phyloP scores from a whole-genome alignment of 768 basidiomycete species.

The Hebeloma cylindrosporum region DNA sequence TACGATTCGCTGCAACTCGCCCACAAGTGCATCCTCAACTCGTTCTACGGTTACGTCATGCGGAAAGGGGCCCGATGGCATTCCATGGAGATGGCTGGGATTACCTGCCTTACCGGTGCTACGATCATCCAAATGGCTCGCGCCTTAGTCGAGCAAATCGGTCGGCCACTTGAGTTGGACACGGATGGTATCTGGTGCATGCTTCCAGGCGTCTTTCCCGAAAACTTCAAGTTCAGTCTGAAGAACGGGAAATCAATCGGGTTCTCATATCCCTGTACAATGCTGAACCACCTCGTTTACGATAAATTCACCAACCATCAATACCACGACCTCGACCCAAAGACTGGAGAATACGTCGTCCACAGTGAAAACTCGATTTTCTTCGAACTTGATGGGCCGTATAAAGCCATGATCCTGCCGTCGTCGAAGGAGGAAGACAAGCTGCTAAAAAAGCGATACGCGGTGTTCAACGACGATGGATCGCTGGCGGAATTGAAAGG shows the following conservation, averaged over 20 bases:
- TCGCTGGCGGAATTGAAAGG: constrained; percentile 98
- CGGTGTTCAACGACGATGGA: constrained; percentile 98
- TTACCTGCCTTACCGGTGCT: constrained; percentile 96
- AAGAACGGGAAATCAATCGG: constrained; percentile 81
- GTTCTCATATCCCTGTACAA: constrained; percentile 97
- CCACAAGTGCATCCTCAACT: constrained; percentile 99
- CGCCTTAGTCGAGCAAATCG: constrained; percentile 95
- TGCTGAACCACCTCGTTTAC: constrained; percentile 98
- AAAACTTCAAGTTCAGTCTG: constrained; percentile 96
- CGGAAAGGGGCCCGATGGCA: constrained; percentile 99
- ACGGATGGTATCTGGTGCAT: constrained; percentile 99
- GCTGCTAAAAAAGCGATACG: constrained; percentile 96
- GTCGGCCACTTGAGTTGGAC: constrained; percentile 94
- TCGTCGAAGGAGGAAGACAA: constrained; percentile 99
- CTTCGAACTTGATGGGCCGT: constrained; percentile 98
- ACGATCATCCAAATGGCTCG: constrained; percentile 99
- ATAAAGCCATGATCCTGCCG: constrained; percentile 98
- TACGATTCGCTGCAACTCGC: constrained; percentile 99
- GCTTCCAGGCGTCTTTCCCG: constrained; percentile 96
- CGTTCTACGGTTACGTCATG: constrained; percentile 99
- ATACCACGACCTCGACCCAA: constrained; percentile 89
- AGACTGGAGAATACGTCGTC: constrained; percentile 80
- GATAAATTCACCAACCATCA: constrained; percentile 96
- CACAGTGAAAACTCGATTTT: constrained; percentile 98
- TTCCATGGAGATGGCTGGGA: constrained; percentile 99